Percentiles rank a stretch among this genome's conserved stretches.
Evolutionary conservation across 352 stramenopile genomes (phyloP).

Genomic region (Globisporangium apiculatum): DNA sequence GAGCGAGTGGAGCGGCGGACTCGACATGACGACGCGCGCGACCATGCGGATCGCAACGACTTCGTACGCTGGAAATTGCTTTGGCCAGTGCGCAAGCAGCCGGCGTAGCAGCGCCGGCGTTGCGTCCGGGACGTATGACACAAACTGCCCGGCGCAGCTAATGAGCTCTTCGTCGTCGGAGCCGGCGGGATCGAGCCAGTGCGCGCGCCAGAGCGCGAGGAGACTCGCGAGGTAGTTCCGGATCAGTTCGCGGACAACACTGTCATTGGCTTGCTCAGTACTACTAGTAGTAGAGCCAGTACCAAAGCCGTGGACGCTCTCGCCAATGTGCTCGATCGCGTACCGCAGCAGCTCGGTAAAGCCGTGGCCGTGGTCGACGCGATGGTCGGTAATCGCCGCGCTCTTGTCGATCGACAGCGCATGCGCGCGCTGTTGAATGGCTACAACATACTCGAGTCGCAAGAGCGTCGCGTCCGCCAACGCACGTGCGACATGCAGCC

Average conservation of each 20-base stretch:
- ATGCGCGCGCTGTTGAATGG: constrained; percentile 35
- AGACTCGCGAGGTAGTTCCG: constrained; percentile 69
- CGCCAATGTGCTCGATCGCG: constrained; percentile 72
- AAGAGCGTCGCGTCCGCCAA: constrained; percentile 64
- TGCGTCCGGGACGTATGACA: constrained; percentile 71
- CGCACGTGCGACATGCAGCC: constrained; percentile 58
- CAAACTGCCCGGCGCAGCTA: constrained; percentile 74
- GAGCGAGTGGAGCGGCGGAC: constrained; percentile 46
- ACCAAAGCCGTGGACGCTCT: constrained; percentile 29
- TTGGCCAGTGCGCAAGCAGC: constrained; percentile 56
- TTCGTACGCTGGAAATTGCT: constrained; percentile 57
- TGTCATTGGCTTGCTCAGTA: constrained; percentile 13
- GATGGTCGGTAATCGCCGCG: constrained; percentile 41
- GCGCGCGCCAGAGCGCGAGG: constrained; percentile 57
- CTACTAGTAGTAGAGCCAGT: too few relatives aligned
- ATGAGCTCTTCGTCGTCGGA: constrained; percentile 84
- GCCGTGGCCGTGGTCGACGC: constrained; percentile 71
- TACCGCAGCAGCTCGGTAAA: constrained; percentile 81
- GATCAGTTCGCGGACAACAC: constrained; percentile 40
- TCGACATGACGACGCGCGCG: constrained; percentile 81
- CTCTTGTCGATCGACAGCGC: constrained; percentile 54
- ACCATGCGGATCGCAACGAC: constrained; percentile 75
- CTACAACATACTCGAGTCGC: constrained; percentile 61
- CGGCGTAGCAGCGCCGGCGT: constrained; percentile 42
- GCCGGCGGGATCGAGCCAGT: constrained; percentile 67